Evolutionary conservation across 106 monocot species (phyloP).

Genomic region (Narthecium ossifragum): DNA sequence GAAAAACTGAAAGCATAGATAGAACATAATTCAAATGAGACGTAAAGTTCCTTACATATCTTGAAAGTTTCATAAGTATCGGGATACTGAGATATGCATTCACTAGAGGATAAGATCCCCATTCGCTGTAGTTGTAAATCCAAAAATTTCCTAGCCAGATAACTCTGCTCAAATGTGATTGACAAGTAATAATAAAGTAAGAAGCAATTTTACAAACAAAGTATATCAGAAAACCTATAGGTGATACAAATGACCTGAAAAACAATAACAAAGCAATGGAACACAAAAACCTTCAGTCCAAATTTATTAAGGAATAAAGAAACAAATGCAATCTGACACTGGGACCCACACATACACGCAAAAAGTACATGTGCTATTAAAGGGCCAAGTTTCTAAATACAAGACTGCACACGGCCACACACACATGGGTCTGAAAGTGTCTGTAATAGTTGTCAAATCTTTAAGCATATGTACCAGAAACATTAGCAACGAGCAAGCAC

Average conservation of each 20-base stretch:
- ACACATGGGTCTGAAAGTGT: too few relatives aligned
- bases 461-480: too few relatives aligned
- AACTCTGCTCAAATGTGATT: conserved; percentile 41
- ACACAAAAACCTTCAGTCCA: not conserved
- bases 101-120: conserved; percentile 49
- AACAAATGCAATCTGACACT: too few relatives aligned
- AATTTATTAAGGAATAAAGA: too few relatives aligned
- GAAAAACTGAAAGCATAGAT: not conserved
- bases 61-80: conserved; percentile 60
- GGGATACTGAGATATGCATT: conserved; percentile 46
- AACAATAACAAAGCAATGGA: too few relatives aligned
- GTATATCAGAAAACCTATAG: not conserved
- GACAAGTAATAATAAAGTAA: not conserved
- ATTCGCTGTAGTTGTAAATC: conserved; percentile 55
- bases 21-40: not conserved
- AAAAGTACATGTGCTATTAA: too few relatives aligned
- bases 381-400: too few relatives aligned
- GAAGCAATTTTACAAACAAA: not conserved
- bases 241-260: too few relatives aligned
- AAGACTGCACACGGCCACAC: too few relatives aligned
- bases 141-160: conserved; percentile 69
- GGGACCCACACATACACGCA: too few relatives aligned
- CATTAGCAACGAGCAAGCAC: too few relatives aligned
- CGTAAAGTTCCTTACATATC: conserved; percentile 38
- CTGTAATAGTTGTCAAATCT: too few relatives aligned